Base-by-base conservation (phyloP, 345 rosid species). In the Zanthoxylum bungeanum region DNA sequence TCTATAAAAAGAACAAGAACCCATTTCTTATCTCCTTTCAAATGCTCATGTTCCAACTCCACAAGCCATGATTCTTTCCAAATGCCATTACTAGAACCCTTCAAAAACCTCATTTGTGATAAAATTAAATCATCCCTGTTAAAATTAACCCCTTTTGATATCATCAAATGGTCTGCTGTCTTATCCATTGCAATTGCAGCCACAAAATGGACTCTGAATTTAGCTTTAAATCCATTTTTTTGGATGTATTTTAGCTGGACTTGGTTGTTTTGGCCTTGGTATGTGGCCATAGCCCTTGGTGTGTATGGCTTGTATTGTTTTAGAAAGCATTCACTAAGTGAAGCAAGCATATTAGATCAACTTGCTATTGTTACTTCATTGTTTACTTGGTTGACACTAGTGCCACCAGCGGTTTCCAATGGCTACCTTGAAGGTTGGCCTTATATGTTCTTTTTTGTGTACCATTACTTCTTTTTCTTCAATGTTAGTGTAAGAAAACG, bases 241-340 rank as follows among this genome's bases (percentile, higher is more conserved):
- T 92, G 95, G 95, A 83, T 88, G 91, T 89, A 92, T 81, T 90
- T 92, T 71, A 90, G 93, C 92, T 88, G 96, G 97, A 84, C 86
- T 55, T 92, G 93, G 97, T 53, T 92, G 78, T 90, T 94, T 81
- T 90, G 97, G 98, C 98, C 97, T 21, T 92, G 95, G 97, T 76
- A 76, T 56, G 83, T 85, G 72, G 97, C 93, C 61, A 5, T 85
- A n/a, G 80, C 80, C 4, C 73, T 87, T 47, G 97, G 86, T 4
- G 56, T 75, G 69, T 87, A 86, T 36, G 97, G 97, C 9, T 22
- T 85, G 0, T 86, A 83, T 80, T 84, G 92, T 79, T 82, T 86
- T 21, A 79, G 83, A 37, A 89, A 79, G 84, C 84, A 90, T 77
- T 83, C 78, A 12, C 69, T 73, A 12, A 91, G 97, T 1, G 72